Evolutionary conservation across 1,139 yeast species (phyloP), one percentile per base, ranked within the genome.

Genomic region (Komagataea norvegica): DNA sequence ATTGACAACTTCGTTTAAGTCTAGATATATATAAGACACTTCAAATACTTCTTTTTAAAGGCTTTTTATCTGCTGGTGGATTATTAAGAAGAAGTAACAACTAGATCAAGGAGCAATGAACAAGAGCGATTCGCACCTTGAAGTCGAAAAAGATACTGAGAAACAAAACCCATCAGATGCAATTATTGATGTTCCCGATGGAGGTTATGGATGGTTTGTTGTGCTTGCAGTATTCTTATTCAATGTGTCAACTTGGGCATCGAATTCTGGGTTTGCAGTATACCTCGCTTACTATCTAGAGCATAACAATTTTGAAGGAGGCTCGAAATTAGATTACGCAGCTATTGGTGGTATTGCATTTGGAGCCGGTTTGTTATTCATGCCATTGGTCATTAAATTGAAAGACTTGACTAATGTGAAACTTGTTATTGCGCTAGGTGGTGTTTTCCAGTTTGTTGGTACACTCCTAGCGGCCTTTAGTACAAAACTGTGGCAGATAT

Each of bases 181-280:
- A n/a, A 24, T 38, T 19, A 48, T 48, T 22, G 49, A 45, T 7
- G 45, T 49, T 6, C 52, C 52, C 4, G 54, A 48, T 34, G 54
- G 54, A 10, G 51, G 51, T 0, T 40, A 69, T 44, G 85, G 83
- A 1, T 80, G 87, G 85, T 68, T 76, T 23, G 69, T 77, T 34
- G 78, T 79, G 0, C 44, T 69, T 3, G 71, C 79, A 36, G 69
- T 70, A 6, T 65, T 74, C 64, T 57, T 68, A 15, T 66, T 74
- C 44, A 69, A 67, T 38, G 64, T 74, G 42, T 60, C 75, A 20
- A 72, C 84, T 2, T 81, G 88, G 88, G 89, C 88, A 18, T 65
- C 78, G 16, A 78, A 77, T 49, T 70, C 84, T 2, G 54, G 46
- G 3, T 50, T 42, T 36, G 83, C 86, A 11, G 79, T 81, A 11